Conservation (phyloP, 495 filamentous ascomycete genomes). For the Pyrenopolyporus hunteri region DNA sequence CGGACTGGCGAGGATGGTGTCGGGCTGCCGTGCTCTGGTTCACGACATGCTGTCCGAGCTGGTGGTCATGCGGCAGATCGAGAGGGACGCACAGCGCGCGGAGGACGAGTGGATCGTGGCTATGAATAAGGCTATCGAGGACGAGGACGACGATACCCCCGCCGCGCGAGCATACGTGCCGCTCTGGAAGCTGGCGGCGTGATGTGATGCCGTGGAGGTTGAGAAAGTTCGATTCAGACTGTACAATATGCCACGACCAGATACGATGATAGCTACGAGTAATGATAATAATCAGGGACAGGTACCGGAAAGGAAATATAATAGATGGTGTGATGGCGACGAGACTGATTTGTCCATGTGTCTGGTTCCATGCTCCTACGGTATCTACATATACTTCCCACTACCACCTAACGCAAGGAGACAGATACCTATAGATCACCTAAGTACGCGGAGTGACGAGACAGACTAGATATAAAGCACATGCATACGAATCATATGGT, state of each 20-base stretch:
- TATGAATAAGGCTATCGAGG: slow-evolving; percentile 49
- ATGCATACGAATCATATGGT: background rate
- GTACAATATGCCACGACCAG: slow-evolving; percentile 1
- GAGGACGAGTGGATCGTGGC: slow-evolving; percentile 56
- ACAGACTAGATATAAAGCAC: background rate
- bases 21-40: slow-evolving; percentile 48
- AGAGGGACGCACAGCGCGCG: slow-evolving; percentile 49
- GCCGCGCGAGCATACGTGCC: slow-evolving; percentile 31
- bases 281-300: background rate
- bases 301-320: background rate
- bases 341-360: background rate
- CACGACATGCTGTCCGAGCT: slow-evolving; percentile 57
- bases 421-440: too few relatives aligned
- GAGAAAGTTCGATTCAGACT: background rate
- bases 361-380: background rate
- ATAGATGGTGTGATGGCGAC: too few relatives aligned
- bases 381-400: background rate
- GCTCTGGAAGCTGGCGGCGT: slow-evolving; percentile 40
- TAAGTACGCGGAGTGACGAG: background rate
- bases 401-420: too few relatives aligned
- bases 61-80: slow-evolving; percentile 53
- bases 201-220: background rate
- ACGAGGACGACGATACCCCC: slow-evolving; percentile 36
- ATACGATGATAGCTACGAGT: background rate
- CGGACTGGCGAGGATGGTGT: slow-evolving; percentile 47